Evolutionary conservation across 345 rosid species (phyloP).

Genomic region (Lenwebbia sp.): DNA sequence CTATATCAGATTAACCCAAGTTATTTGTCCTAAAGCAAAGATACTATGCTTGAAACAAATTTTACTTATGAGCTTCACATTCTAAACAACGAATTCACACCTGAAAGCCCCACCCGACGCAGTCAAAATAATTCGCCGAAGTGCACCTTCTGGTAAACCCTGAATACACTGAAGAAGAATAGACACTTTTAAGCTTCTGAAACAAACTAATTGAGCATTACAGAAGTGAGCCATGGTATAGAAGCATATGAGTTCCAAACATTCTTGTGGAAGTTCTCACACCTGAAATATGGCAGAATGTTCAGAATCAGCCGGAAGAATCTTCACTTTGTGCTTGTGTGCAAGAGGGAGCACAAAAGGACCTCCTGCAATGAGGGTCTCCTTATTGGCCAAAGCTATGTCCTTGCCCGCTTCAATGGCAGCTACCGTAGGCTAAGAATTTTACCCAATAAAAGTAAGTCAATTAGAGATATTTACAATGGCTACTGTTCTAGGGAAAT

Average conservation of each 20-base stretch:
- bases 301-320: slow-evolving; percentile 98
- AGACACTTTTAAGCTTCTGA: neutral
- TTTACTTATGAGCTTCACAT: neutral
- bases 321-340: slow-evolving; percentile 74
- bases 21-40: neutral
- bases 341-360: slow-evolving; percentile 97
- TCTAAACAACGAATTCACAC: slow-evolving; percentile 24
- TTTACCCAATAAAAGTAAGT: neutral
- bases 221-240: neutral
- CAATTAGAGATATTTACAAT: neutral
- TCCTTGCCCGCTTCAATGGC: slow-evolving; percentile 96
- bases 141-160: slow-evolving; percentile 84
- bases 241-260: neutral
- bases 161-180: slow-evolving; percentile 73
- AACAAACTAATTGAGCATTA: neutral
- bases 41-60: neutral
- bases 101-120: slow-evolving; percentile 99
- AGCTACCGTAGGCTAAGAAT: slow-evolving; percentile 79
- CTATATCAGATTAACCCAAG: neutral
- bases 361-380: slow-evolving; percentile 93
- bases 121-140: slow-evolving; percentile 77
- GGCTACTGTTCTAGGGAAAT: neutral
- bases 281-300: slow-evolving; percentile 99
- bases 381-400: slow-evolving; percentile 95
- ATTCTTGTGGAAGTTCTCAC: neutral